A percentile compares a stretch with the other conserved stretches of the same genome.
These are phyloP conservation scores for Lanmaoa pseudosensibilis DNA, from an alignment of 768 basidiomycete species.

Conservation along the genomic window DNA sequence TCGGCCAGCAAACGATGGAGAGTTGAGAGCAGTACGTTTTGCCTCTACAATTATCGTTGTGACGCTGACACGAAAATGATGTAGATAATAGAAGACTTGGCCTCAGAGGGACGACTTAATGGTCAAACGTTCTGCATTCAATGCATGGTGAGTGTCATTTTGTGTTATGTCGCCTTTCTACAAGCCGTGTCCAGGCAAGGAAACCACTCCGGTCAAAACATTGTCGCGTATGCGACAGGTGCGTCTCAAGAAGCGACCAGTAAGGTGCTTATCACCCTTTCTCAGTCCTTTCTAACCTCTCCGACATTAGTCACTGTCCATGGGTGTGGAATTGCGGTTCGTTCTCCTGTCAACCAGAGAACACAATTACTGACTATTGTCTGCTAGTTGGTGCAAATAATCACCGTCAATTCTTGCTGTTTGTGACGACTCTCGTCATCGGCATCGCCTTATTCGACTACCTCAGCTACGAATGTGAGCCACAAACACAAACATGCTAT, in stretches of 20 bases:
- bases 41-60: background rate
- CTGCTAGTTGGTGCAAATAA: conserved; percentile 82
- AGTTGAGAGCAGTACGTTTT: conserved; percentile 76
- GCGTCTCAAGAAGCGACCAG: conserved; percentile 92
- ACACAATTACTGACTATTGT: conserved; percentile 7
- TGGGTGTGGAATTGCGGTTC: conserved; percentile 99
- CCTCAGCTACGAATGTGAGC: conserved; percentile 79
- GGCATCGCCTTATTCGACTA: conserved; percentile 83
- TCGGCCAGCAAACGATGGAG: conserved; percentile 75
- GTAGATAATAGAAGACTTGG: conserved; percentile 88
- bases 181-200: conserved; percentile 51
- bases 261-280: conserved; percentile 40
- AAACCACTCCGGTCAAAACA: conserved; percentile 95
- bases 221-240: conserved; percentile 88
- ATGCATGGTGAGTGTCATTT: conserved; percentile 69
- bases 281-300: conserved; percentile 1
- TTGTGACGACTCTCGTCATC: conserved; percentile 80
- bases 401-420: conserved; percentile 95
- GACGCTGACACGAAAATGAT: background rate
- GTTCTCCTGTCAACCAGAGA: conserved; percentile 28
- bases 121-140: conserved; percentile 96
- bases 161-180: background rate
- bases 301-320: conserved; percentile 77
- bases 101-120: conserved; percentile 84
- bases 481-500: background rate